phyloP scores from a whole-genome alignment of 2,329 filamentous ascomycete genomes.

The Fusarium papillatum region DNA sequence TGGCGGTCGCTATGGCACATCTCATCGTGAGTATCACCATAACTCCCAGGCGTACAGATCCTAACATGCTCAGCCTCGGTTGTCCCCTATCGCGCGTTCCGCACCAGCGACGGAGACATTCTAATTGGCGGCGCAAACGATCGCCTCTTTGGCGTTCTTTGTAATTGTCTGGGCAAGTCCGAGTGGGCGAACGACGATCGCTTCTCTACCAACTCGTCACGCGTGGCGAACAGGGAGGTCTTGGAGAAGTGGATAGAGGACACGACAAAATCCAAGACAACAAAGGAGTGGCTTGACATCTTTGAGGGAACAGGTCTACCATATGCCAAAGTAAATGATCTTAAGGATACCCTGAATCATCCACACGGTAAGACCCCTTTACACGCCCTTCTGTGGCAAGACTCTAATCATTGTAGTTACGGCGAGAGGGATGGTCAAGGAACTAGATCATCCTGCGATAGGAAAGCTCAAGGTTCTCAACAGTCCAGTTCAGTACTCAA shows the following conservation, averaged over 20 bases:
- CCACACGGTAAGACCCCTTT: constrained; percentile 73
- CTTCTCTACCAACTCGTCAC: constrained; percentile 70
- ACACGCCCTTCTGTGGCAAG: no score
- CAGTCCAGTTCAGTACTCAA: constrained; percentile 93
- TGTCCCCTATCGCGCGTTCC: constrained; percentile 91
- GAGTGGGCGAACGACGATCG: constrained; percentile 70
- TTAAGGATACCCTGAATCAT: constrained; percentile 85
- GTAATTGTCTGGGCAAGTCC: constrained; percentile 66
- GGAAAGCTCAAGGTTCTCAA: constrained; percentile 91
- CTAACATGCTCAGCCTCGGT: constrained; percentile 78
- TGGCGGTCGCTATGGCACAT: constrained; percentile 91
- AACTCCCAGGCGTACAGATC: constrained; percentile 20
- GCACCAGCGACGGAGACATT: constrained; percentile 76
- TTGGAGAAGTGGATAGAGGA: constrained; percentile 85
- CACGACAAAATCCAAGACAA: constrained; percentile 81
- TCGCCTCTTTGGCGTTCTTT: constrained; percentile 74
- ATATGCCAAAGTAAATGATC: constrained; percentile 92
- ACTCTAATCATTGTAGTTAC: background rate
- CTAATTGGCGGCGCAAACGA: constrained; percentile 79
- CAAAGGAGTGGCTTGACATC: constrained; percentile 85
- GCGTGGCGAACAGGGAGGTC: constrained; percentile 78
- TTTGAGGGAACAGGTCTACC: constrained; percentile 92
- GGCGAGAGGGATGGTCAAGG: constrained; percentile 88
- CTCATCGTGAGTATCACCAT: constrained; percentile 75
- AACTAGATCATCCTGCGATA: constrained; percentile 84